Evolutionary conservation across 2,329 filamentous ascomycete species (phyloP).

Genomic region (Rugonectria rugulosa): DNA sequence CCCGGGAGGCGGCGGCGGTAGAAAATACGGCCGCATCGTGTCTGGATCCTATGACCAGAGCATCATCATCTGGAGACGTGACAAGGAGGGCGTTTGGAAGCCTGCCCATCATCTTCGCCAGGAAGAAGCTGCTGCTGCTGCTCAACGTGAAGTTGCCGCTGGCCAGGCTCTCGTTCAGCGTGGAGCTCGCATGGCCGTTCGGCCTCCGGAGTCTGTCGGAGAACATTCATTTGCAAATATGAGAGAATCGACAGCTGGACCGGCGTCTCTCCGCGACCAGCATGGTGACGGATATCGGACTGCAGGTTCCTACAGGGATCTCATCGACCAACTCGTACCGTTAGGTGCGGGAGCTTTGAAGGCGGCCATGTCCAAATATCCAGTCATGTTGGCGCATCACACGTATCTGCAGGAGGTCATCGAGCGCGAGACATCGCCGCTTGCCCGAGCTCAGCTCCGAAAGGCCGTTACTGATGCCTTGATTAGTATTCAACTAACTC

Average conservation of each 20-base stretch:
- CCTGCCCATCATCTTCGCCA: constrained; percentile 78
- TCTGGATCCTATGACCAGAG: constrained; percentile 96
- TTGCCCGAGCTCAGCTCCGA: constrained; percentile 57
- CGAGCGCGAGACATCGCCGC: constrained; percentile 58
- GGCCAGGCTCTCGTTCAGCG: not conserved
- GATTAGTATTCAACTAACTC: constrained; percentile 54
- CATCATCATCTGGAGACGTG: constrained; percentile 93
- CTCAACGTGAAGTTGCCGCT: constrained; percentile 44
- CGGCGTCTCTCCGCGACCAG: constrained; percentile 35
- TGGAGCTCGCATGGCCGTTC: constrained; percentile 5
- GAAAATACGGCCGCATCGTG: constrained; percentile 91
- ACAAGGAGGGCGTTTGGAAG: constrained; percentile 85
- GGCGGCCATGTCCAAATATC: constrained; percentile 55
- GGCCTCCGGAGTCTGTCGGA: not conserved
- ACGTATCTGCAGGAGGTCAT: constrained; percentile 59
- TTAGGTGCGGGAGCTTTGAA: constrained; percentile 57
- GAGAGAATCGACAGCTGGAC: constrained; percentile 18
- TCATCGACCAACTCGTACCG: constrained; percentile 63
- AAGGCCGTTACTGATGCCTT: constrained; percentile 57
- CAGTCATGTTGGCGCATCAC: constrained; percentile 57
- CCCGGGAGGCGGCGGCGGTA: constrained; percentile 89
- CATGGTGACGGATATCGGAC: constrained; percentile 41
- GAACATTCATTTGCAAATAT: constrained; percentile 19
- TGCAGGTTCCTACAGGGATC: constrained; percentile 53
- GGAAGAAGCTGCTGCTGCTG: constrained; percentile 69